Evolutionary conservation across 2,329 filamentous ascomycete genomes (phyloP).

Genomic region (Tolypocladium paradoxum): DNA sequence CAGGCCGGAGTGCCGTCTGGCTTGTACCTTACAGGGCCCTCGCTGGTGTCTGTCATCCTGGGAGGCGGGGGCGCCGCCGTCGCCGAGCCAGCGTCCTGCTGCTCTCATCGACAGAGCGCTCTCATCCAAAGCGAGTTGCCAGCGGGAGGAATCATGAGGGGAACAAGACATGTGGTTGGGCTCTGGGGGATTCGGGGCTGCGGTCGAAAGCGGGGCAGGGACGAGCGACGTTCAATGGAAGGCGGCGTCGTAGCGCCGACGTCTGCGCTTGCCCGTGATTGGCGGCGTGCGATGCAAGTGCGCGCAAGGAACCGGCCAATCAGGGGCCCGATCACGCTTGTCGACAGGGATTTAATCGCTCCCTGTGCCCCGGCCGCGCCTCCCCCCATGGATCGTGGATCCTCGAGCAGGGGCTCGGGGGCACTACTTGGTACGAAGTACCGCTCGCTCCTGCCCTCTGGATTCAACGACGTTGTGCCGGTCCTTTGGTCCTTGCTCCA

Average conservation of each 20-base stretch:
- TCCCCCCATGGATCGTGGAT: not conserved
- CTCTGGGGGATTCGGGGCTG: slow-evolving; percentile 9
- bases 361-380: slow-evolving; percentile 8
- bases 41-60: too few species aligned
- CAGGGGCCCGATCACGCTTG: slow-evolving; percentile 20
- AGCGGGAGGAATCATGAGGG: not conserved
- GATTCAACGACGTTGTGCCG: not conserved
- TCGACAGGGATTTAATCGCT: slow-evolving; percentile 24
- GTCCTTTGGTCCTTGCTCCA: not conserved
- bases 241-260: slow-evolving; percentile 21
- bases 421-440: too few species aligned
- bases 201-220: slow-evolving; percentile 16
- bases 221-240: slow-evolving; percentile 18
- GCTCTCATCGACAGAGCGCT: not conserved
- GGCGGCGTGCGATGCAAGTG: slow-evolving; percentile 18
- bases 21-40: slow-evolving; percentile 2
- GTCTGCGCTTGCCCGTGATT: slow-evolving; percentile 23
- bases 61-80: not conserved
- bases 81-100: not conserved
- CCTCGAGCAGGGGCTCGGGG: slow-evolving; percentile 1
- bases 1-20: not conserved
- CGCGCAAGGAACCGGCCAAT: slow-evolving; percentile 19
- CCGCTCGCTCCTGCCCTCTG: not conserved
- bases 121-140: not conserved
- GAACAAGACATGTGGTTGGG: slow-evolving; percentile 18